Percentiles rank a stretch among this genome's conserved stretches.
Conservation (phyloP, 306 rosid species). For the Abrus pulchellus region DNA sequence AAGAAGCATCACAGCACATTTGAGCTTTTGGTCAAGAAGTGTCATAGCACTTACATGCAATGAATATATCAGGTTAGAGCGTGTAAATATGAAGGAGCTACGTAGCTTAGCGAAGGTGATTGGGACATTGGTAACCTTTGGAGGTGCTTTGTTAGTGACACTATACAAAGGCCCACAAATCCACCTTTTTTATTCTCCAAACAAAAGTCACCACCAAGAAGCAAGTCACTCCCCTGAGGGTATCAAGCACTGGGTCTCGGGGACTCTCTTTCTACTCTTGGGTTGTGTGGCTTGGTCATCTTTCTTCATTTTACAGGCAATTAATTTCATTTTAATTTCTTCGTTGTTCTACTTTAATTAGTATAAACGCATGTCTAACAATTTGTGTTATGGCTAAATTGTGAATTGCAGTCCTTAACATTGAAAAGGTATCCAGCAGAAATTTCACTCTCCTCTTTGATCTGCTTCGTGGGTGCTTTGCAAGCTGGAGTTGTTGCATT, state of each 20-base stretch:
- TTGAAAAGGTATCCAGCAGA: conserved; percentile 76
- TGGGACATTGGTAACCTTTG: conserved; percentile 65
- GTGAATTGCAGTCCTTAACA: conserved; percentile 60
- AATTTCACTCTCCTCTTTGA: conserved; percentile 64
- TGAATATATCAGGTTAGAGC: conserved; percentile 46
- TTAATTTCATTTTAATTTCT: background rate
- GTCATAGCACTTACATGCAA: background rate
- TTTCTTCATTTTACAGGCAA: conserved; percentile 58
- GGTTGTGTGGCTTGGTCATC: conserved; percentile 56
- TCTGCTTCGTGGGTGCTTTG: conserved; percentile 68
- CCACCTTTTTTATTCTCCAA: conserved; percentile 51
- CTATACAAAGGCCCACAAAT: conserved; percentile 79
- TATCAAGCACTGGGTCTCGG: conserved; percentile 49
- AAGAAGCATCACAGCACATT: background rate
- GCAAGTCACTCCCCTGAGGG: conserved; percentile 29
- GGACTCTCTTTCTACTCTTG: conserved; percentile 51
- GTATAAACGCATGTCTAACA: background rate
- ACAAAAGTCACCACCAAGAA: conserved; percentile 32
- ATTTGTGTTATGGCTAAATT: background rate
- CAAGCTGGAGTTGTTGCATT: conserved; percentile 62
- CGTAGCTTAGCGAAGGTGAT: conserved; percentile 74
- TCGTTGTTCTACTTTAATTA: background rate
- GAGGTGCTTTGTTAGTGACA: conserved; percentile 71
- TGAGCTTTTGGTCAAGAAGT: no score
- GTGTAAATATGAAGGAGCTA: conserved; percentile 57